Evolutionary conservation across 768 basidiomycete species (phyloP), one percentile per base, ranked within the genome.

Genomic region (Fomitopsis pulvina): DNA sequence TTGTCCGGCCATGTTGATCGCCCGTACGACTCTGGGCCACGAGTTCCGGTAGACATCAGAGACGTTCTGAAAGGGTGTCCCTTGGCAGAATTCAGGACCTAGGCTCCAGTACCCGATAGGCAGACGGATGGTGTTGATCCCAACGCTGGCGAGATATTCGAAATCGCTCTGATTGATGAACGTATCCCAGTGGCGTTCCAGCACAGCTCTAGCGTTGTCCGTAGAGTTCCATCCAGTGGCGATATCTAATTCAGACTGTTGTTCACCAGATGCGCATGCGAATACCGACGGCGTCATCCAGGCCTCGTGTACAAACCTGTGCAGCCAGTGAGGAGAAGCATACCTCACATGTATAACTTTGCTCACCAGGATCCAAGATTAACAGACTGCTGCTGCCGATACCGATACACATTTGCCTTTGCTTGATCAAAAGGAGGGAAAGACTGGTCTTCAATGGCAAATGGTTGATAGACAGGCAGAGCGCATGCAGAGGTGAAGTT

Each of bases 211-310:
- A 40, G 81, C 77, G 52, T 59, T 60, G 2, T 64, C 57, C 7
- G 57, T 45, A 20, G 71, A 71, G 16, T 71, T 72, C 78, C 79
- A 86, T 2, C 85, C 85, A 16, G 66, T 72, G 4, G 85, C 83
- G 34, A 88, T 76, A 60, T 87, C 84, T 29, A 81, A 61, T 60
- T 87, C 86, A 1, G 83, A 74, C 2, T 66, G 57, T 57, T 71
- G 68, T 12, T 68, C 56, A 3, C 73, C 82, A 20, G 69, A 60
- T 2, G 85, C 83, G 48, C 81, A 81, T 3, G 58, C 56, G 60
- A 85, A 87, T 25, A 83, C 48, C 27, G 81, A 81, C 3, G 83
- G 81, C 1, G 77, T 77, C 80, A 88, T 85, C 85, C 86, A 89
- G 20, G 73, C 66, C 62, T 89, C 85, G 50, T 81, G 77, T 5